Evolutionary conservation across 352 stramenopile species (phyloP), one percentile per base, ranked within the genome.

Genomic region (Pythium graminicola): DNA sequence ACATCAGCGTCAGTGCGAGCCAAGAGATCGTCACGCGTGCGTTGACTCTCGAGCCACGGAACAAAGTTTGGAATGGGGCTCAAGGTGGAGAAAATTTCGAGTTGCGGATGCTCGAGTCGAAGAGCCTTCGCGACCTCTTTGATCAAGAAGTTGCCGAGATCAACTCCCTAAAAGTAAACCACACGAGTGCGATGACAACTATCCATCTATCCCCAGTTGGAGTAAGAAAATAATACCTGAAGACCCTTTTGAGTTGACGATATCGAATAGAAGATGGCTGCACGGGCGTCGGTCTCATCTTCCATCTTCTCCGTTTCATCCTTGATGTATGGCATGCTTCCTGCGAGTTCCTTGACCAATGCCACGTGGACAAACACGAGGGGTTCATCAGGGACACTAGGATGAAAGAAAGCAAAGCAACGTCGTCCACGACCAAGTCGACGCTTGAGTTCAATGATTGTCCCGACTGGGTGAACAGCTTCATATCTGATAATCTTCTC

Each of bases 211-310:
- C 20, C 26, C 16, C 14, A 35, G 20, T 42, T 32, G 20, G 1
- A 24, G 7, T 31, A 17, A 28, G 17, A 47, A 26, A 7, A 17
- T 28, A 48, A 1, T 45, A 91, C 80, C 73, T 86, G 79, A 19
- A 93, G 65, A 9, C 93, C 95, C 51, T 86, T 87, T 60, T 97
- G 85, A 5, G 93, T 95, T 32, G 92, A 91, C 8, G 76, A 97
- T 61, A 98, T 98, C 1, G 93, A 98, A 69, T 98, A 98, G 62
- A 98, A 98, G 28, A 97, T 95, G 14, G 94, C 93, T 47, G 84
- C 71, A 32, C 75, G 72, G 14, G 76, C 73, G 42, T 87, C 59
- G 7, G 71, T 69, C 28, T 75, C 63, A 49, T 93, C 73, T 19
- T 64, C 36, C 46, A 89, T 65, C 50, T 72, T 71, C 36, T 90